phyloP scores from a whole-genome alignment of 1,284 basidiomycete genomes.

The Melampsora americana region DNA sequence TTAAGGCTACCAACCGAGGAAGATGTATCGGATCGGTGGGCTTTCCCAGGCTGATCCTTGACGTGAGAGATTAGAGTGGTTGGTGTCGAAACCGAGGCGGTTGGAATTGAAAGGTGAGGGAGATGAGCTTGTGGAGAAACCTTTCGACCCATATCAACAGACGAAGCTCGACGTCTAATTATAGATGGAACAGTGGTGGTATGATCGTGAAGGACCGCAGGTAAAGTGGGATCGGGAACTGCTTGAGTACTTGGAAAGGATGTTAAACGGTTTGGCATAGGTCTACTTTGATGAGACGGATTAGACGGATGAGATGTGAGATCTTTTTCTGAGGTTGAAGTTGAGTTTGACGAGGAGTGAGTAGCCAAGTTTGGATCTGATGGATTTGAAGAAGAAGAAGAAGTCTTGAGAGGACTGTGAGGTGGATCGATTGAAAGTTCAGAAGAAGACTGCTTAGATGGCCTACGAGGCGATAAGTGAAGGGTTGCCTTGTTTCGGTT shows the following conservation, averaged over 20 bases:
- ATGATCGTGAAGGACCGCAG: background rate
- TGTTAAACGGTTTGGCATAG: background rate
- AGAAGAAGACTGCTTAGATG: slow-evolving; percentile 4
- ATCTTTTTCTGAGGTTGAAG: background rate
- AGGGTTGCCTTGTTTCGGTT: background rate
- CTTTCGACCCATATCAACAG: slow-evolving; percentile 21
- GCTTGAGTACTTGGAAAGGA: background rate
- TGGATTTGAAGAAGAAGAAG: background rate
- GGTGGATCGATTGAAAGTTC: background rate
- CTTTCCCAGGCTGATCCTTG: background rate
- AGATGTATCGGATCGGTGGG: background rate
- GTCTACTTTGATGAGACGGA: background rate
- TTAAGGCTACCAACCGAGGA: slow-evolving; percentile 1
- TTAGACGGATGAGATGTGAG: too few relatives aligned
- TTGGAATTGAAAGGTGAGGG: background rate
- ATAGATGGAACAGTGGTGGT: background rate
- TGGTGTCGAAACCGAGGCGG: background rate
- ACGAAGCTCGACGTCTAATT: slow-evolving; percentile 10
- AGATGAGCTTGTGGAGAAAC: background rate
- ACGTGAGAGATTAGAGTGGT: background rate
- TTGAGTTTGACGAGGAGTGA: background rate
- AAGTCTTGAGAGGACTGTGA: background rate
- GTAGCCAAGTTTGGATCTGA: background rate
- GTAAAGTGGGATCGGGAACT: too few relatives aligned
- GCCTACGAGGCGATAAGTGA: background rate